Evolutionary conservation across 805 yeast species (phyloP).

Genomic region (Priceomyces melissophilus): DNA sequence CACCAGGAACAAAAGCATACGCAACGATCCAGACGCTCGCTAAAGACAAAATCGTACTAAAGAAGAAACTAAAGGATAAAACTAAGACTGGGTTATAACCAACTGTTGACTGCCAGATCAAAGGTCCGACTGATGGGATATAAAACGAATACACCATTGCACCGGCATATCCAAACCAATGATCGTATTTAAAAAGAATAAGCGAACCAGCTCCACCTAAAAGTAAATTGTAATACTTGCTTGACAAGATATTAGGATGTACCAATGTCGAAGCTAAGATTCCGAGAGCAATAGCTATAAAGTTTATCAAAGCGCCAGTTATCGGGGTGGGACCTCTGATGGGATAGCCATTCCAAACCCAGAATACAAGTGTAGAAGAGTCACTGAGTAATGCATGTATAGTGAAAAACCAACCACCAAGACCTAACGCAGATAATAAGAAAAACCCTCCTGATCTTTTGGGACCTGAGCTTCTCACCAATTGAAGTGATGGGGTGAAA

Average conservation of each 20-base stretch:
- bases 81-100: constrained; percentile 54
- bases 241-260: constrained; percentile 20
- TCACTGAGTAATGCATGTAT: constrained; percentile 76
- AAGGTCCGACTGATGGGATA: constrained; percentile 57
- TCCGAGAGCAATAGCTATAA: constrained; percentile 59
- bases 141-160: constrained; percentile 63
- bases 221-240: constrained; percentile 29
- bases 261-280: constrained; percentile 22
- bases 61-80: constrained; percentile 47
- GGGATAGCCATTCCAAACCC: constrained; percentile 98
- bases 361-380: constrained; percentile 78
- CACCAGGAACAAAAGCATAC: constrained; percentile 97
- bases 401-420: constrained; percentile 74
- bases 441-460: constrained; percentile 40
- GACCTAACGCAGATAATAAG: constrained; percentile 57
- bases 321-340: constrained; percentile 83
- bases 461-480: constrained; percentile 12
- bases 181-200: constrained; percentile 48
- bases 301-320: constrained; percentile 72
- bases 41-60: constrained; percentile 55
- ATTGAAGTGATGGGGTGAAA: constrained; percentile 45
- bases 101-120: constrained; percentile 55
- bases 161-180: constrained; percentile 76
- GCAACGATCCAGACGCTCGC: constrained; percentile 98
- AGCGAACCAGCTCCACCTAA: constrained; percentile 50